Conservation (phyloP, 257 asterid species). For the Vinca minor region DNA sequence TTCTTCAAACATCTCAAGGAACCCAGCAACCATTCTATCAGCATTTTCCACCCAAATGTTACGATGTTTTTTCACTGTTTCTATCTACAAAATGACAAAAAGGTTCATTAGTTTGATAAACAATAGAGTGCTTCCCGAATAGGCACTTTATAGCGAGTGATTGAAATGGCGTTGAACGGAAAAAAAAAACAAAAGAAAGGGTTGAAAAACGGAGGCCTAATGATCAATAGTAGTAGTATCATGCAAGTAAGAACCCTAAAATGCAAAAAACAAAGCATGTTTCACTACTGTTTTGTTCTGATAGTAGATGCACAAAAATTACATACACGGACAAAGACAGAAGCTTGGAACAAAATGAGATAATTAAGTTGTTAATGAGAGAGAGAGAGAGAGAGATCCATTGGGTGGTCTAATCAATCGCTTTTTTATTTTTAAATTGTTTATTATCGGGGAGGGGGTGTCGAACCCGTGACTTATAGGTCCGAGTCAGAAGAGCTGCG, state of each 20-base stretch:
- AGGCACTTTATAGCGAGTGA: not conserved
- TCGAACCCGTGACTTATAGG: too few relatives aligned
- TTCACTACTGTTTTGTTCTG: too few relatives aligned
- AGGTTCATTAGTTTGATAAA: not conserved
- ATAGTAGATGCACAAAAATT: not conserved
- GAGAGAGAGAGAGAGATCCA: not conserved
- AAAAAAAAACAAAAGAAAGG: not conserved
- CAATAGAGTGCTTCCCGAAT: not conserved
- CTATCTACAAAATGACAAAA: conserved; percentile 30
- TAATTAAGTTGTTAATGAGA: too few relatives aligned
- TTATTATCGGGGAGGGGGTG: too few relatives aligned
- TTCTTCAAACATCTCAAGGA: conserved; percentile 60
- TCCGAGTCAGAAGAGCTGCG: too few relatives aligned
- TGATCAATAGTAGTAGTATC: too few relatives aligned
- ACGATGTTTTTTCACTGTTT: conserved; percentile 44
- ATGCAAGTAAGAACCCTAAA: too few relatives aligned
- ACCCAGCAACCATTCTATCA: conserved; percentile 52
- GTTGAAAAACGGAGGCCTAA: not conserved
- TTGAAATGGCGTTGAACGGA: not conserved
- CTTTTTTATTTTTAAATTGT: too few relatives aligned
- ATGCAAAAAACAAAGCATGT: too few relatives aligned
- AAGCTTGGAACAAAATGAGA: not conserved
- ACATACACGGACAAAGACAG: not conserved
- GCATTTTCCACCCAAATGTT: conserved; percentile 59
- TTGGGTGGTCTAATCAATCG: not conserved